Percentiles rank a stretch among this genome's conserved stretches.
These are phyloP conservation scores for Aspergillus sparsus DNA, from an alignment of 495 filamentous ascomycete genomes.

Conservation along the genomic window DNA sequence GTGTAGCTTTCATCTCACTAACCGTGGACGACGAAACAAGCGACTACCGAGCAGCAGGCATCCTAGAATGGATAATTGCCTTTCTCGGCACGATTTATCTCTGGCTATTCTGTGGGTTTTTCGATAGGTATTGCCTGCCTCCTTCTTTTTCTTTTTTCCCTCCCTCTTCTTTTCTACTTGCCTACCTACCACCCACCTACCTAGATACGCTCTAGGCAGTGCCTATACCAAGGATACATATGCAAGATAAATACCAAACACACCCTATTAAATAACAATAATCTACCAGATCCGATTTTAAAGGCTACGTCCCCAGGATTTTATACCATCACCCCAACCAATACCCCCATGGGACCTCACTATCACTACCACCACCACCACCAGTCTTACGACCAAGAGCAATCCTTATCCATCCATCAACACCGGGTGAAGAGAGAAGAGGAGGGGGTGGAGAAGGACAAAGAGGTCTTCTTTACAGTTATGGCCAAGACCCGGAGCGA, in stretches of 20 bases:
- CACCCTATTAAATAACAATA: neutral
- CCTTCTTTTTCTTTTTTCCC: neutral
- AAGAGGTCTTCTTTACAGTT: neutral
- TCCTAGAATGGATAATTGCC: constrained; percentile 29
- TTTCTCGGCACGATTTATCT: constrained; percentile 29
- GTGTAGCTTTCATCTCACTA: constrained; percentile 22
- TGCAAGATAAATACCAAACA: neutral
- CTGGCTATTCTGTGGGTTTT: constrained; percentile 29
- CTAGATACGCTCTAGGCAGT: no score
- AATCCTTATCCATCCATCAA: neutral
- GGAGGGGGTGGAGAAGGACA: no score
- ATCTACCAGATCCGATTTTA: constrained; percentile 16
- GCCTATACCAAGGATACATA: no score
- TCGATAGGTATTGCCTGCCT: constrained; percentile 22
- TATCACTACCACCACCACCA: no score
- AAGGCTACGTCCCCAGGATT: constrained; percentile 20
- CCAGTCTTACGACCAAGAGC: neutral
- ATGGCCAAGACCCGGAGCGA: constrained; percentile 17
- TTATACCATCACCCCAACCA: constrained; percentile 5
- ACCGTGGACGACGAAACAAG: constrained; percentile 18
- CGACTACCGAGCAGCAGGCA: constrained; percentile 20
- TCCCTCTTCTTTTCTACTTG: neutral
- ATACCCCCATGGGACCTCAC: no score
- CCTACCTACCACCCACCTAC: no score
- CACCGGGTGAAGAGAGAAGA: neutral